phyloP scores from a whole-genome alignment of 1,139 yeast genomes.

The Hemisphaericaspora subhashii region DNA sequence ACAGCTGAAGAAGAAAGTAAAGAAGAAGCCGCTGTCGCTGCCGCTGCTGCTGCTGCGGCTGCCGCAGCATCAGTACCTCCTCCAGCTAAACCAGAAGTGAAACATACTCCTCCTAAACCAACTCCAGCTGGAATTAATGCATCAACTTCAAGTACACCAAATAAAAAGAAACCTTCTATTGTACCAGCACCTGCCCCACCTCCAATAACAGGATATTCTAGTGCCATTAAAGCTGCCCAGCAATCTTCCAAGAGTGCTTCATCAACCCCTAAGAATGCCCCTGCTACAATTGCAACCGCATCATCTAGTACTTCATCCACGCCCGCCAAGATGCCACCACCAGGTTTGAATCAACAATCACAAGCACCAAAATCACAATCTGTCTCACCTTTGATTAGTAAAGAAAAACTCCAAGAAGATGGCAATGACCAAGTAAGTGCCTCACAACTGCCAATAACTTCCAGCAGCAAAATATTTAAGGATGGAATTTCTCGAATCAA shows the following conservation, averaged over 20 bases:
- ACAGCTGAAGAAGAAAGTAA: constrained; percentile 15
- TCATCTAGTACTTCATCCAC: constrained; percentile 13
- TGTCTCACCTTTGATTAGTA: constrained; percentile 21
- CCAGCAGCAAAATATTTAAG: constrained; percentile 23
- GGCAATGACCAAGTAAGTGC: constrained; percentile 8
- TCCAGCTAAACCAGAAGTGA: neutral
- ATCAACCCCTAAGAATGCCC: constrained; percentile 8
- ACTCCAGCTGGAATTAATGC: neutral
- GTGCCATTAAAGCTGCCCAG: constrained; percentile 22
- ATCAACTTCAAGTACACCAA: constrained; percentile 6
- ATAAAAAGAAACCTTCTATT: constrained; percentile 12
- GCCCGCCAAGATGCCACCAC: constrained; percentile 22
- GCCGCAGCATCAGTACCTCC: neutral
- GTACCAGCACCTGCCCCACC: constrained; percentile 20
- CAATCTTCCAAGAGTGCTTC: constrained; percentile 11
- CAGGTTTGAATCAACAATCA: constrained; percentile 22
- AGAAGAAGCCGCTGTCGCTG: constrained; percentile 8
- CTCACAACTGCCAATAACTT: constrained; percentile 19
- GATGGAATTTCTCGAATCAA: constrained; percentile 34
- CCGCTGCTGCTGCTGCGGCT: constrained; percentile 1
- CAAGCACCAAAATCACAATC: constrained; percentile 35
- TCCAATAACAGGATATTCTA: constrained; percentile 23
- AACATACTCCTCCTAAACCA: constrained; percentile 9
- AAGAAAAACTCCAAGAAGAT: constrained; percentile 8
- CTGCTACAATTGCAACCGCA: constrained; percentile 10